Evolutionary conservation across 257 asterid species (phyloP), one percentile per base, ranked within the genome.

Genomic region (Solanum pinnatisectum): DNA sequence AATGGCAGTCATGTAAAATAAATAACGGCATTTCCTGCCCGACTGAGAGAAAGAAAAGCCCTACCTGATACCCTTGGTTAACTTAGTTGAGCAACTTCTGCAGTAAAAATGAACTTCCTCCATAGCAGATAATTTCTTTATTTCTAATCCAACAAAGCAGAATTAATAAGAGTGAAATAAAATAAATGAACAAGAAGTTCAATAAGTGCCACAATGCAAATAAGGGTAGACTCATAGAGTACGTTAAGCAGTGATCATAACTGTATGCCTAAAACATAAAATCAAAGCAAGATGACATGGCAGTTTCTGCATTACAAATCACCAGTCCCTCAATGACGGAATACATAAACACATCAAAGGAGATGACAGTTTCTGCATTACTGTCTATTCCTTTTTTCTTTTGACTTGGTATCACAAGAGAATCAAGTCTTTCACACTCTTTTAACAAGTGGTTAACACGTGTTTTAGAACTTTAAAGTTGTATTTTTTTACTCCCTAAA

Each of bases 51-150:
- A 87, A 88, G 60, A n/a, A 71, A 40, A 85, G 40, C 11, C 88
- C 88, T 89, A 95, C 99, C 98, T 91, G 92, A 97, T 92, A 85
- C 93, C 90, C 90, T 87, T 93, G 6, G 98, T 93, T 92, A 96
- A 89, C 91, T 95, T 92, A 87, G 89, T 83, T 11, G 96, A 94
- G 93, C 98, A 97, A 90, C 88, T 92, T 88, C 94, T 90, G 95
- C 99, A 97, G 98, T 95, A 96, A 91, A 96, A 94, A 88, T 92
- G 90, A 84, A 94, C 96, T 91, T 93, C 98, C 91, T 93, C 90
- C 93, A 89, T 87, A 73, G 94, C 88, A 67, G 97, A 95, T 84
- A 97, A 89, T 82, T 90, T 91, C 93, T 92, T 92, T 67, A 94
- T 25, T 91, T 97, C 99, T 97, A 89, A 87, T 88, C 87, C 84